Percentiles rank a stretch among this genome's conserved stretches.
Evolutionary conservation across 2,329 filamentous ascomycete genomes (phyloP).

Genomic region (Pyricularia pennisetigena): DNA sequence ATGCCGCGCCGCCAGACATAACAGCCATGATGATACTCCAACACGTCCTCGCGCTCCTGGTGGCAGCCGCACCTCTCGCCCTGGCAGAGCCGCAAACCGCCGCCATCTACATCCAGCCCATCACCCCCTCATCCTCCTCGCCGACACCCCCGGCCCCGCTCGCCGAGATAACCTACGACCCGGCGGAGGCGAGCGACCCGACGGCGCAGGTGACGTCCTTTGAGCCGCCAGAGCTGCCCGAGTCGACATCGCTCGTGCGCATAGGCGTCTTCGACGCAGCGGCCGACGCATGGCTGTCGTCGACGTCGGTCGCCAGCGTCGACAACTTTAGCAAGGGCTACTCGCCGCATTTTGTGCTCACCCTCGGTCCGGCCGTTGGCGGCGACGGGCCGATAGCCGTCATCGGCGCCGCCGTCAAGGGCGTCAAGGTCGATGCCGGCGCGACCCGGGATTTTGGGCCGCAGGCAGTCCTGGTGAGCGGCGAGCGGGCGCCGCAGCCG

Average conservation of each 20-base stretch:
- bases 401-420: slow-evolving; percentile 41
- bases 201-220: slow-evolving; percentile 41
- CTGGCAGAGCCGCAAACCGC: slow-evolving; percentile 32
- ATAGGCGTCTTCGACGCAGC: slow-evolving; percentile 46
- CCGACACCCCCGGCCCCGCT: slow-evolving; percentile 27
- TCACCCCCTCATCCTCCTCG: slow-evolving; percentile 24
- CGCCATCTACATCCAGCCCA: slow-evolving; percentile 44
- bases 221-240: slow-evolving; percentile 40
- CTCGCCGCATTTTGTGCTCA: slow-evolving; percentile 44
- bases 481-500: slow-evolving; percentile 41
- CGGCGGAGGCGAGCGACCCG: slow-evolving; percentile 16
- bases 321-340: slow-evolving; percentile 54
- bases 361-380: slow-evolving; percentile 19
- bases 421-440: slow-evolving; percentile 52
- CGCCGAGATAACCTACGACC: slow-evolving; percentile 47
- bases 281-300: slow-evolving; percentile 37
- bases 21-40: slow-evolving; percentile 30
- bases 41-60: slow-evolving; percentile 30
- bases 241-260: slow-evolving; percentile 38
- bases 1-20: background rate
- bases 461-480: slow-evolving; percentile 40
- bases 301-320: slow-evolving; percentile 43
- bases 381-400: slow-evolving; percentile 24
- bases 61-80: slow-evolving; percentile 18
- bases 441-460: slow-evolving; percentile 57